Conservation (phyloP, 805 yeast genomes). For the Cyberlindnera euphorbiiphila region DNA sequence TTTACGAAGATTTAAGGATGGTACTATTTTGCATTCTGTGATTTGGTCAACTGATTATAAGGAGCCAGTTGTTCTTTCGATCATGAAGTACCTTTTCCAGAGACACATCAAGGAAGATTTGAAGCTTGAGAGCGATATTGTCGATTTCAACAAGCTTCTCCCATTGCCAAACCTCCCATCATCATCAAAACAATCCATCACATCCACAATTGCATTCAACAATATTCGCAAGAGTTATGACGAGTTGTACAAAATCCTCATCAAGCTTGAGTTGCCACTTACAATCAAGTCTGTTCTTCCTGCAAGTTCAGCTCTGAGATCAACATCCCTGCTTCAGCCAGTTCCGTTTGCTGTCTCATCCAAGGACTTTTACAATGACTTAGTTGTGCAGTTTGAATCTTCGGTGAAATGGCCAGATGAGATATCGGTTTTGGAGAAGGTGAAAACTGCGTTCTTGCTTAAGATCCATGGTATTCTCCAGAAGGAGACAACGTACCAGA, state of each 20-base stretch:
- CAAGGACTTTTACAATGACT: constrained; percentile 78
- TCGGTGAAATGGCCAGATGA: constrained; percentile 97
- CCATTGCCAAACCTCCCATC: constrained; percentile 63
- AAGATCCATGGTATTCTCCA: constrained; percentile 51
- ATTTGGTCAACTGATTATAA: constrained; percentile 65
- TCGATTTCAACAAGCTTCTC: constrained; percentile 45
- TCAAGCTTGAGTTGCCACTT: constrained; percentile 58
- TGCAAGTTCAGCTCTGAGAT: constrained; percentile 69
- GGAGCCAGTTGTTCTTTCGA: constrained; percentile 62
- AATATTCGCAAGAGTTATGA: constrained; percentile 52
- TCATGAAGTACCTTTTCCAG: constrained; percentile 58
- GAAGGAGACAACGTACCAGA: constrained; percentile 49
- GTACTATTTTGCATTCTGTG: constrained; percentile 84
- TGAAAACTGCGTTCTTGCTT: constrained; percentile 84
- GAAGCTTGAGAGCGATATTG: constrained; percentile 33
- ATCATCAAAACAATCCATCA: constrained; percentile 48
- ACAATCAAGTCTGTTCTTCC: constrained; percentile 69
- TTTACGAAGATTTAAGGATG: constrained; percentile 89
- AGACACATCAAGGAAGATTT: constrained; percentile 52
- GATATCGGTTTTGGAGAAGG: constrained; percentile 73
- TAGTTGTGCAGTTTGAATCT: constrained; percentile 81
- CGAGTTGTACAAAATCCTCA: constrained; percentile 47
- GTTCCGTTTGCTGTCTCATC: constrained; percentile 73
- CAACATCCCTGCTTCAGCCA: constrained; percentile 73
- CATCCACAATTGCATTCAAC: constrained; percentile 40